Evolutionary conservation across 257 asterid genomes (phyloP), one percentile per base, ranked within the genome.

Genomic region (Solanum raphanifolium): DNA sequence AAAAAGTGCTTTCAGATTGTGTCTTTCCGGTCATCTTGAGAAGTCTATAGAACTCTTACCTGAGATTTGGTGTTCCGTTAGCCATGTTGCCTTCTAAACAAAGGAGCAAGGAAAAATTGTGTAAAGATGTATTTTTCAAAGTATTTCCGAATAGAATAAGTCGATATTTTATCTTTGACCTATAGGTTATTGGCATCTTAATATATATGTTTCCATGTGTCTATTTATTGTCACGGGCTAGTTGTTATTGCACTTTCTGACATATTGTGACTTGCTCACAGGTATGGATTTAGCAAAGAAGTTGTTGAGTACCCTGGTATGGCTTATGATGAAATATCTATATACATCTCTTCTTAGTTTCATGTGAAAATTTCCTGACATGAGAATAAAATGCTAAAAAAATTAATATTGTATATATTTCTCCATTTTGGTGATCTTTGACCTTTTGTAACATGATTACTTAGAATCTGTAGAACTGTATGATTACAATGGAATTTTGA

Each of bases 231-330:
- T 46, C 3, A 81, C 68, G 1, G 68, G 85, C 10, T 13, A 46
- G 3, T 31, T 85, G 82, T 69, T 27, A 15, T 68, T 85, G 60
- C 82, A 27, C 27, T 85, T 4, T 66, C 78, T 25, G 23, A 81
- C 41, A 81, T 83, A 85, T 88, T 34, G 36, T 87, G 69, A 55
- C 88, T 88, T 92, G 89, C 86, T 88, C 87, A 74, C 94, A 95
- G 98, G 95, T 95, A 95, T 88, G 98, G 99, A 81, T 95, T 97
- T 90, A 95, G 98, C 92, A 91, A 90, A 89, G 98, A 93, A 92
- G 92, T 95, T 83, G 98, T 97, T 36, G 99, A 97, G 87, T 94
- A 95, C 93, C 98, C 98, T 66, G 98, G 99, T 97, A 95, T 73
- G 88, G 12, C 25, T 73, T 86, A 79, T 78, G 32, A 31, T 43